Conservation (phyloP, 225 moss, liverwort and hornwort species). For the Physcomitrellopsis africana region DNA sequence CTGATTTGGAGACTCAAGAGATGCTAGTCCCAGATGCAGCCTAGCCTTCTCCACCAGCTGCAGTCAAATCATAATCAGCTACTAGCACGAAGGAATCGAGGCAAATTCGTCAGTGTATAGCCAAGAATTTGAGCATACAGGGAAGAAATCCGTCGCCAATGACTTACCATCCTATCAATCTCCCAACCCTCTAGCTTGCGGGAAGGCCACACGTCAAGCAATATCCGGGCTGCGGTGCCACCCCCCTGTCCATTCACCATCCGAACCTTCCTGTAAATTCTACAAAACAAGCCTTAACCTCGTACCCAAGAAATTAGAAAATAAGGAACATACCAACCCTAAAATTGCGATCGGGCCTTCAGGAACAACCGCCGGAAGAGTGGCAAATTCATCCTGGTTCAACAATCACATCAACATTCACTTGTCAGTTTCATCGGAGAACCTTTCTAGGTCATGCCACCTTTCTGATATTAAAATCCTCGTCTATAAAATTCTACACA, state of each 20-base stretch:
- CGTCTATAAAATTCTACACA: not conserved
- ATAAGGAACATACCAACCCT: slow-evolving; percentile 59
- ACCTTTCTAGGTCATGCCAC: not conserved
- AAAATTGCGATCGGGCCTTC: slow-evolving; percentile 75
- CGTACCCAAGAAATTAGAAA: not conserved
- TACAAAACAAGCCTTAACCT: not conserved
- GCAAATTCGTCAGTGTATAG: not conserved
- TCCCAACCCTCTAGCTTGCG: slow-evolving; percentile 72
- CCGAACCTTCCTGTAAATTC: slow-evolving; percentile 16
- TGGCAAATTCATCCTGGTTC: slow-evolving; percentile 76
- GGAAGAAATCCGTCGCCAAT: not conserved
- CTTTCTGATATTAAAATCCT: not conserved
- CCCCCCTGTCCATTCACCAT: slow-evolving; percentile 57
- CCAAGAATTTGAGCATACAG: slow-evolving; percentile 4
- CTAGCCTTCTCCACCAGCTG: slow-evolving; percentile 77
- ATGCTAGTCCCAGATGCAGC: slow-evolving; percentile 59
- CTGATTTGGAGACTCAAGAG: slow-evolving; percentile 57
- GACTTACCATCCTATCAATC: slow-evolving; percentile 67
- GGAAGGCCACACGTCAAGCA: slow-evolving; percentile 70
- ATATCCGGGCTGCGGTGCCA: slow-evolving; percentile 72
- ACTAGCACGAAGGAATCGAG: not conserved
- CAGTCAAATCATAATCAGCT: slow-evolving; percentile 22
- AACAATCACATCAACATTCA: slow-evolving; percentile 13
- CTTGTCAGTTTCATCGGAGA: not conserved
- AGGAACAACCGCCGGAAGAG: slow-evolving; percentile 72